Conservation (phyloP, 2,329 filamentous ascomycete genomes). For the Neonectria coccinea region DNA sequence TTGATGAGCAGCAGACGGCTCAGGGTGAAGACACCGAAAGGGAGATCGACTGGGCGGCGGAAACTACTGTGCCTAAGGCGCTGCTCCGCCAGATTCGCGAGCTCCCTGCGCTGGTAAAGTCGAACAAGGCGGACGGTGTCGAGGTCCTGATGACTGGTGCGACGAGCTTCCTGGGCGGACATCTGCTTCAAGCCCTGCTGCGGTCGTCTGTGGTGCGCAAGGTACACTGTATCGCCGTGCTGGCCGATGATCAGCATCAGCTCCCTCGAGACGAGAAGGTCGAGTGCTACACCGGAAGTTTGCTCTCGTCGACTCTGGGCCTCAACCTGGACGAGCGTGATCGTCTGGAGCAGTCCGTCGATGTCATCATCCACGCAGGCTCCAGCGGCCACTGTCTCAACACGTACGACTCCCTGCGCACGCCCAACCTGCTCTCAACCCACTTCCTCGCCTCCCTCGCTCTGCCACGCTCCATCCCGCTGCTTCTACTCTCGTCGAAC, state of each 20-base stretch:
- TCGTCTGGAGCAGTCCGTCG: conserved; percentile 7
- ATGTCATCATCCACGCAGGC: conserved; percentile 32
- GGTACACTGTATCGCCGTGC: conserved; percentile 30
- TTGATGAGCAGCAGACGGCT: conserved; percentile 31
- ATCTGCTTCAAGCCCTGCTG: conserved; percentile 28
- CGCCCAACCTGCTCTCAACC: conserved; percentile 25
- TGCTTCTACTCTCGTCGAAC: conserved; percentile 27
- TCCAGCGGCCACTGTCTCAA: conserved; percentile 32
- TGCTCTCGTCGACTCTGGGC: conserved; percentile 21
- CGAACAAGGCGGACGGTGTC: conserved; percentile 5
- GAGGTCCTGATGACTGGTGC: conserved; percentile 31
- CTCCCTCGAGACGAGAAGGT: conserved; percentile 16
- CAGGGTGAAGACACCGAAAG: conserved; percentile 3
- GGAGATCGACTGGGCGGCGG: conserved; percentile 55
- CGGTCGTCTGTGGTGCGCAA: conserved; percentile 16
- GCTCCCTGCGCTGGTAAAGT: neutral
- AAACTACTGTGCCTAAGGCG: conserved; percentile 43
- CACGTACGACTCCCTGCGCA: conserved; percentile 24
- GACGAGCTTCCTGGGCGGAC: conserved; percentile 32
- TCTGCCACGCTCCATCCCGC: conserved; percentile 24
- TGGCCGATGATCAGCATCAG: conserved; percentile 19
- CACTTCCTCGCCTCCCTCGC: conserved; percentile 24
- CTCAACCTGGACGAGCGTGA: conserved; percentile 17
- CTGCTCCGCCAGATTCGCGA: conserved; percentile 3
- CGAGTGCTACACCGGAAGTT: conserved; percentile 19